Conservation (phyloP, 129 eudicot genomes). For the Smallanthus sonchifolius region DNA sequence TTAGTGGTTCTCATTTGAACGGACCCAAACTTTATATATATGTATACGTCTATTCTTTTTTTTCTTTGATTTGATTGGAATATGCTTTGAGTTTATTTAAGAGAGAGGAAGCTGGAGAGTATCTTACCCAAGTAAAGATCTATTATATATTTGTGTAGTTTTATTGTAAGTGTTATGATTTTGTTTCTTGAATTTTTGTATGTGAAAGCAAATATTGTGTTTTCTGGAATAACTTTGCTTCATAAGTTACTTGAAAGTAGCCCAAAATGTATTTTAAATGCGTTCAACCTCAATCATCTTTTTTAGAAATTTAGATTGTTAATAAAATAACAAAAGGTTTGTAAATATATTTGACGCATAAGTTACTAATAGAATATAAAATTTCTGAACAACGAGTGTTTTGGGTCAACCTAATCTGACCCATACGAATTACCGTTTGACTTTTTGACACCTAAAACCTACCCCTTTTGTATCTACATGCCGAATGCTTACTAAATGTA, state of each 20-base stretch:
- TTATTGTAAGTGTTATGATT: constrained; percentile 11
- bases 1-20: background rate
- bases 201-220: background rate
- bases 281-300: too few relatives aligned
- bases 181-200: constrained; percentile 11
- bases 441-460: background rate
- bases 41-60: background rate
- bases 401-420: background rate
- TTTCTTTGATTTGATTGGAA: background rate
- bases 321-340: background rate
- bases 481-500: background rate
- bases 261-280: too few relatives aligned
- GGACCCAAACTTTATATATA: background rate
- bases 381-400: background rate
- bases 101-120: constrained; percentile 11
- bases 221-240: background rate
- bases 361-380: background rate
- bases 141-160: constrained; percentile 13
- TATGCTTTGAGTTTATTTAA: constrained; percentile 22
- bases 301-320: background rate
- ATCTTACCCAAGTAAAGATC: constrained; percentile 9
- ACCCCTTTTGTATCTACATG: background rate
- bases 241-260: background rate
- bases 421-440: background rate
- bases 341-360: background rate